These are phyloP conservation scores for Sphaerulina musiva DNA, from an alignment of 2,329 filamentous ascomycete species.

Conservation along the genomic window DNA sequence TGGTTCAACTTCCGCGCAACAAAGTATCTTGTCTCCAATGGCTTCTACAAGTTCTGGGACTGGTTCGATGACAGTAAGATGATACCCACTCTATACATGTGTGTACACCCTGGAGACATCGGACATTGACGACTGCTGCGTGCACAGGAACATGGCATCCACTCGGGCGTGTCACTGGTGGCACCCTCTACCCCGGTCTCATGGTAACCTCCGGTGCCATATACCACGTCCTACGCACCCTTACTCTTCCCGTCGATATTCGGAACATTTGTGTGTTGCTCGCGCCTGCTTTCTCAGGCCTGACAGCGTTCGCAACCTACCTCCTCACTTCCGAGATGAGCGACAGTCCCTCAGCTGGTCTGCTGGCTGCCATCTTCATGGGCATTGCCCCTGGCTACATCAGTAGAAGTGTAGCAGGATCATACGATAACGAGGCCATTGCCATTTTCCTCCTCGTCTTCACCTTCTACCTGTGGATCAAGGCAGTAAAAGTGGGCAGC, in stretches of 20 bases:
- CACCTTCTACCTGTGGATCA: conserved; percentile 99
- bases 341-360: conserved; percentile 85
- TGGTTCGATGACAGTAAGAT: conserved; percentile 93
- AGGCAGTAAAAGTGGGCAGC: conserved; percentile 91
- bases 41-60: conserved; percentile 99
- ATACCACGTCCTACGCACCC: conserved; percentile 83
- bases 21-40: conserved; percentile 93
- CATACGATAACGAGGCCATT: conserved; percentile 99
- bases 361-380: conserved; percentile 93
- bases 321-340: conserved; percentile 97
- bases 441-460: conserved; percentile 98
- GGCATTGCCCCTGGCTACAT: conserved; percentile 97
- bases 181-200: conserved; percentile 94
- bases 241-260: conserved; percentile 92
- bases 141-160: conserved; percentile 85
- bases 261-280: conserved; percentile 97
- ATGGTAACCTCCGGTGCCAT: conserved; percentile 99
- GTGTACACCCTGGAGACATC: not conserved
- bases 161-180: conserved; percentile 93
- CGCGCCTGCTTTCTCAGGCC: conserved; percentile 85
- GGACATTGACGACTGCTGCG: not conserved
- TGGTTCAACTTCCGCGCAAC: conserved; percentile 99
- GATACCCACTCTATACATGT: not conserved
- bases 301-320: conserved; percentile 89
- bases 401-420: conserved; percentile 92